Evolutionary conservation across 2,329 filamentous ascomycete genomes (phyloP).

Genomic region (Pestalotiopsis sp.): DNA sequence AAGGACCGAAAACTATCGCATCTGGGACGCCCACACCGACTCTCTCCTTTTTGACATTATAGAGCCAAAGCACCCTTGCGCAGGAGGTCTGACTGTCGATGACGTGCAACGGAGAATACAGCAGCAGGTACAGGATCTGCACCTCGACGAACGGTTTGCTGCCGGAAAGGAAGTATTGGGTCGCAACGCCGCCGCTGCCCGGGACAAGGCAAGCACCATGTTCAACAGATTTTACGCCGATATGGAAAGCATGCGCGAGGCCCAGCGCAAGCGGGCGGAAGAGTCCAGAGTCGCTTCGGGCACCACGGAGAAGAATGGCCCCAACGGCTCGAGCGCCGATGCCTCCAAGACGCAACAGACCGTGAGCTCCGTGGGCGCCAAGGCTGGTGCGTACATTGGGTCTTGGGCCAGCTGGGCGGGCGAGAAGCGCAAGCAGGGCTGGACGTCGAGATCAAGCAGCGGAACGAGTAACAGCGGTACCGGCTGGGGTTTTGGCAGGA

Average conservation of each 20-base stretch:
- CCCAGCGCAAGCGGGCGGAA: conserved; percentile 66
- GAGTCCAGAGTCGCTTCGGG: conserved; percentile 44
- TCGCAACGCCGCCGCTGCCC: conserved; percentile 85
- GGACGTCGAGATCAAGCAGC: conserved; percentile 41
- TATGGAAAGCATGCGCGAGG: conserved; percentile 79
- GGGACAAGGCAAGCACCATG: conserved; percentile 83
- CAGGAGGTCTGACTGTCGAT: conserved; percentile 89
- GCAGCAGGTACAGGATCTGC: conserved; percentile 90
- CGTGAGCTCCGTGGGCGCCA: conserved; percentile 52
- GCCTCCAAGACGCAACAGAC: conserved; percentile 47
- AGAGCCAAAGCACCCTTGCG: conserved; percentile 90
- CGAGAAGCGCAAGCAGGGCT: conserved; percentile 69
- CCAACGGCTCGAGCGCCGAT: conserved; percentile 32
- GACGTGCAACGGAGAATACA: conserved; percentile 89
- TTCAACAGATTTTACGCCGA: conserved; percentile 91
- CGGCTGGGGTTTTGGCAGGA: conserved; percentile 38
- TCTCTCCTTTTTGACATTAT: conserved; percentile 92
- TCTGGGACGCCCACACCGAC: conserved; percentile 83
- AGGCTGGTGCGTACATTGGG: conserved; percentile 66
- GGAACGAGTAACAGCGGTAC: conserved; percentile 22
- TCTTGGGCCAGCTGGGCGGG: conserved; percentile 73
- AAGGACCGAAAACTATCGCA: conserved; percentile 85
- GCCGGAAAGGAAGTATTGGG: conserved; percentile 83
- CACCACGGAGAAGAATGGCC: conserved; percentile 28
- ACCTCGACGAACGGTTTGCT: conserved; percentile 87